Base-by-base conservation (phyloP, 2,329 filamentous ascomycete genomes). In the Dactylellina sp. region DNA sequence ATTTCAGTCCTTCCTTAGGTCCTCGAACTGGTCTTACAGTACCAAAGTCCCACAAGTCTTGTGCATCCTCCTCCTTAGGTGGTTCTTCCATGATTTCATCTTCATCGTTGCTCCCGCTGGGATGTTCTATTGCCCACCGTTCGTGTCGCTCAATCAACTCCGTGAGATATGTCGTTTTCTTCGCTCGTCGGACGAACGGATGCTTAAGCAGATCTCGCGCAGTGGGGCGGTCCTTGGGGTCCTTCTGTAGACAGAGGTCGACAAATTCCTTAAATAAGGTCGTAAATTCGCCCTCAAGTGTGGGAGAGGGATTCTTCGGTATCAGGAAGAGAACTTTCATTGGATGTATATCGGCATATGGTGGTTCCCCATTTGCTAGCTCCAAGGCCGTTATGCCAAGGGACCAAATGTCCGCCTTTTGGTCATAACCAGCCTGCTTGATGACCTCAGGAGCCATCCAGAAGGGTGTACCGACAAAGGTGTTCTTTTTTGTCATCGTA, bases 21-120 rank as follows among this genome's bases (percentile, higher is more conserved):
- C 89, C 88, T 32, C 86, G 87, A n/a, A 89, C 89, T 4, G 96
- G 89, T 65, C 93, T 87, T 59, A 99, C 92, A 0, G 95, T 99
- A 46, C 95, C 95, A 83, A 99, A 99, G 81, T 99, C 95, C 95
- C 95, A 99, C 80, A 98, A 88, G 80, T 98, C 95, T 80, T 97
- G 92, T 75, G 89, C 86, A 6, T 87, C 83, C 16, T 82, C 83
- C 76, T 84, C 82, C 35, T 90, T 86, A 66, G 89, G 86, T 0
- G n/a, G 82, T 81, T 76, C 81, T 78, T 57, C 81, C 77, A 57
- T 80, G 11, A 84, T 83, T 50, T 87, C 85, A 39, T 86, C 84
- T 0, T 91, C 88, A 12, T 88, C 87, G 35, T 88, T 87, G 37
- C 88, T 87, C 71, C 92, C 92, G 79, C 95, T 89, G 3, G 89